Percentiles rank a stretch among this genome's conserved stretches.
Conservation (phyloP, 768 basidiomycete species). For the Macrolepiota albuminosa region DNA sequence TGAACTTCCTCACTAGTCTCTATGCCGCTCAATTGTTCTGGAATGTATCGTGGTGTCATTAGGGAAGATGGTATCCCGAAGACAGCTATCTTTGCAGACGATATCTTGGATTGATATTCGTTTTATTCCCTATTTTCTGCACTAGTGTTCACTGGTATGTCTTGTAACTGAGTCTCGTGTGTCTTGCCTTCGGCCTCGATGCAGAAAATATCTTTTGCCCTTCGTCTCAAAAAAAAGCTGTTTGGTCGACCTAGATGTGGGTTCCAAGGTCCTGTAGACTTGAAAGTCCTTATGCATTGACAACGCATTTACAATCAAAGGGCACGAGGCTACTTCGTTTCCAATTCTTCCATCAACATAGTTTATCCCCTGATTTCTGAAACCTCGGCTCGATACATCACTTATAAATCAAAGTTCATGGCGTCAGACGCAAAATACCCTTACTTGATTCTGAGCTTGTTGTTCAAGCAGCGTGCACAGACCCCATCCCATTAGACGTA, state of each 20-base stretch:
- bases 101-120: constrained; percentile 31
- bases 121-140: background rate
- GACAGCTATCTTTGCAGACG: constrained; percentile 77
- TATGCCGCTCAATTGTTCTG: constrained; percentile 68
- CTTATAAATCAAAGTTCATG: background rate
- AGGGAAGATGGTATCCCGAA: constrained; percentile 61
- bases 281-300: too few species aligned
- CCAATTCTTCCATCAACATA: too few species aligned
- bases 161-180: background rate
- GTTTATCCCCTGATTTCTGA: background rate
- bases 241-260: too few species aligned
- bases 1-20: constrained; percentile 41
- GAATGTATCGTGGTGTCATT: constrained; percentile 83
- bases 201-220: background rate
- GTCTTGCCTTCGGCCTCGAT: too few species aligned
- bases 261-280: too few species aligned
- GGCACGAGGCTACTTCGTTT: too few species aligned
- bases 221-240: background rate
- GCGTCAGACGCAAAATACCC: background rate
- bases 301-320: too few species aligned
- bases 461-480: too few species aligned
- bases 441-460: too few species aligned
- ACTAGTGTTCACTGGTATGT: background rate
- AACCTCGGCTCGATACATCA: background rate
- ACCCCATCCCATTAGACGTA: background rate